Evolutionary conservation across 495 filamentous ascomycete genomes (phyloP), one percentile per base, ranked within the genome.

Genomic region (Bombardia bombarda): DNA sequence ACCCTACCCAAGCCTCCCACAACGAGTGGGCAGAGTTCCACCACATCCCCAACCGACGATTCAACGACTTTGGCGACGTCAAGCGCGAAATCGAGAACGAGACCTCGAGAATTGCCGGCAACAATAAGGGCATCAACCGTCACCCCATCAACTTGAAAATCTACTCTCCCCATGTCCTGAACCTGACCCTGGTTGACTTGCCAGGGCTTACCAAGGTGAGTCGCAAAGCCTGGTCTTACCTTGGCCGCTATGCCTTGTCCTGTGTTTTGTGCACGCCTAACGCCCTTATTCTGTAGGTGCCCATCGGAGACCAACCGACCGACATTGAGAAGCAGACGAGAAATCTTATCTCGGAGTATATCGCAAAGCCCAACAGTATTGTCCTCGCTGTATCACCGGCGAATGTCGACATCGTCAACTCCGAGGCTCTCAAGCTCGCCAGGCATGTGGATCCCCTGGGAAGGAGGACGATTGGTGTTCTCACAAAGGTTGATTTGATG

Each of bases 321-420:
- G 92, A 99, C 61, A 99, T 99, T 52, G 92, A 99, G 68, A 97
- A 97, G 63, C 92, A 99, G 66, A 99, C 93, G 3, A 80, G 93
- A 32, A 95, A 88, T 42, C 75, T 99, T 45, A 99, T 99, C 47
- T 79, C 90, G 42, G 92, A 99, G 69, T 99, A 99, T 56, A 99
- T 95, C 52, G 92, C 92, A 9, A 99, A 99, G 63, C 92, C 92
- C 6, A 99, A 99, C 72, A 97, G 88, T 60, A 95, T 99, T 59
- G 82, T 99, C 51, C 73, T 99, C 25, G 92, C 92, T 36, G 92
- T 99, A 5, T 99, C 92, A 3, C 92, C 92, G 0, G 92, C 92
- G 12, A 99, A 99, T 61, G 93, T 97, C 43, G 92, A 97, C 56
- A 78, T 99, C 51, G 92, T 99, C 62, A 99, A 99, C 64, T 97